Conservation (phyloP, 2,329 filamentous ascomycete genomes). For the Diaporthe ilicicola region DNA sequence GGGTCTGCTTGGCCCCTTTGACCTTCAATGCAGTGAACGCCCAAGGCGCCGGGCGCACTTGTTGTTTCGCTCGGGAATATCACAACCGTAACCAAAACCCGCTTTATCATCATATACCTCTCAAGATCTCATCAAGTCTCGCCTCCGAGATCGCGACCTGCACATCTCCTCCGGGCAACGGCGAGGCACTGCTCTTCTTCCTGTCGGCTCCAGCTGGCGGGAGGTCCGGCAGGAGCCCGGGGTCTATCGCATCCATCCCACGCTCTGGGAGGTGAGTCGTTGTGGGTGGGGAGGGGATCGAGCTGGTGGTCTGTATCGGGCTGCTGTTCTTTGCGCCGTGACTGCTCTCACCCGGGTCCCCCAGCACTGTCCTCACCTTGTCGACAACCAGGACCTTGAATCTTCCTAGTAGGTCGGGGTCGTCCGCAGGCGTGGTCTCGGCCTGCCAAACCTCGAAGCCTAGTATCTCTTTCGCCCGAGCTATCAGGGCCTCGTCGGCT, state of each 20-base stretch:
- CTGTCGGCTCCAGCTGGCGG: not conserved
- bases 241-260: slow-evolving; percentile 32
- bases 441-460: slow-evolving; percentile 40
- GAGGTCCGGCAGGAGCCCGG: slow-evolving; percentile 25
- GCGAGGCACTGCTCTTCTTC: slow-evolving; percentile 18
- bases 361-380: slow-evolving; percentile 37
- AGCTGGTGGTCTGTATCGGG: not conserved
- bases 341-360: slow-evolving; percentile 2
- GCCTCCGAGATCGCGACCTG: slow-evolving; percentile 31
- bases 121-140: slow-evolving; percentile 29
- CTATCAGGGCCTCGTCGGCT: slow-evolving; percentile 55
- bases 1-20: not conserved
- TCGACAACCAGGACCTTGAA: slow-evolving; percentile 58
- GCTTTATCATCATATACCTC: not conserved
- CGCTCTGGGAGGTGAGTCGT: slow-evolving; percentile 13
- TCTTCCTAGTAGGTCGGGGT: slow-evolving; percentile 58
- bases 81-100: not conserved
- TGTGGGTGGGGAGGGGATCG: not conserved
- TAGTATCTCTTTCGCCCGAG: slow-evolving; percentile 58
- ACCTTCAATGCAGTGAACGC: not conserved
- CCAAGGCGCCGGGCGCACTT: not conserved
- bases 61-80: not conserved
- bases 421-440: slow-evolving; percentile 61
- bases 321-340: not conserved
- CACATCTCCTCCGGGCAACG: slow-evolving; percentile 19